A percentile compares a stretch with the other conserved stretches of the same genome.
These are phyloP conservation scores for Hypomontagnella monticulosa DNA, from an alignment of 495 filamentous ascomycete genomes.

Conservation along the genomic window DNA sequence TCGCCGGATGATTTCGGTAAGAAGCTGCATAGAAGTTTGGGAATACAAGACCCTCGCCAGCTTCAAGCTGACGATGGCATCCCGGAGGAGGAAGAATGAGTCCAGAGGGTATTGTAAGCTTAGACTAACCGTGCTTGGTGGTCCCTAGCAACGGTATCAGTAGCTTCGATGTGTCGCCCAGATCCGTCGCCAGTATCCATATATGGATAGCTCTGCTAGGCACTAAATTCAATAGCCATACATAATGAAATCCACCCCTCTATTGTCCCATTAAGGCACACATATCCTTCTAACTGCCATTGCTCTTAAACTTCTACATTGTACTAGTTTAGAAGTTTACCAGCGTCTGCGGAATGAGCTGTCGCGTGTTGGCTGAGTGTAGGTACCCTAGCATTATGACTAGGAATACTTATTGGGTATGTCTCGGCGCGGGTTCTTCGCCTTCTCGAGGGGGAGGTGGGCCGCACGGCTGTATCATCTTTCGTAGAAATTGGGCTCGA, in stretches of 20 bases:
- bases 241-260: neutral
- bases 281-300: neutral
- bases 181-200: neutral
- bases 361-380: no score
- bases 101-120: neutral
- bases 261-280: no score
- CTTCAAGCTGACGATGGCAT: conserved; percentile 37
- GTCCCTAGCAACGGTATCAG: conserved; percentile 1
- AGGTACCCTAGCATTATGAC: neutral
- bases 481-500: conserved; percentile 80
- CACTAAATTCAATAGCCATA: neutral
- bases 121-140: neutral
- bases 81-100: conserved; percentile 52
- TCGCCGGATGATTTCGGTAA: conserved; percentile 61
- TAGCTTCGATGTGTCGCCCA: neutral
- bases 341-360: no score
- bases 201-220: neutral
- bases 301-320: neutral
- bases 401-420: neutral
- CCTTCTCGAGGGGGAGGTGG: conserved; percentile 77
- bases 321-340: neutral
- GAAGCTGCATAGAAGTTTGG: conserved; percentile 63
- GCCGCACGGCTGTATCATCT: conserved; percentile 92
- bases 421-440: conserved; percentile 45
- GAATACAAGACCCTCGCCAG: conserved; percentile 50